Percentiles rank a stretch among this genome's conserved stretches.
Conservation (phyloP, 78 protist species). For the Cavenderia fasciculata region DNA sequence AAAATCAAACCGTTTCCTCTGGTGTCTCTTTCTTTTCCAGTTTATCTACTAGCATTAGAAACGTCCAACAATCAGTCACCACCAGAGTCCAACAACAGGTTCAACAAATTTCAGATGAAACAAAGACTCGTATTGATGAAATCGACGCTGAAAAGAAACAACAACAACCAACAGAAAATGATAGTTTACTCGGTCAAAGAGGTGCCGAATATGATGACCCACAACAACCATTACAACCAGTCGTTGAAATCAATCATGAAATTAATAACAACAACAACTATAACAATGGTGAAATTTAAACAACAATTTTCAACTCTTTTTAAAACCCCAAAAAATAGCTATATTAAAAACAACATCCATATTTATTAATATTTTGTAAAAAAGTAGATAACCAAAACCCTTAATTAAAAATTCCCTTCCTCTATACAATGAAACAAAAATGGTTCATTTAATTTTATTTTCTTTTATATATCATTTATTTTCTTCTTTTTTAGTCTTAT, state of each 20-base stretch:
- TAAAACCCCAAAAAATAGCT: neutral
- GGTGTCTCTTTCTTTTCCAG: constrained; percentile 10
- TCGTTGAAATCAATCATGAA: neutral
- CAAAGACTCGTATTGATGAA: constrained; percentile 59
- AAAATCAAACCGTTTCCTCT: constrained; percentile 36
- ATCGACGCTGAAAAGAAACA: constrained; percentile 60
- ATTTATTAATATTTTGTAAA: constrained; percentile 5
- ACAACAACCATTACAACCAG: neutral
- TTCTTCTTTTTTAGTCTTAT: neutral
- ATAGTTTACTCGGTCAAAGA: neutral
- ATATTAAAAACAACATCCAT: constrained; percentile 30
- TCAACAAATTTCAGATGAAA: constrained; percentile 38
- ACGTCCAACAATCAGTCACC: neutral
- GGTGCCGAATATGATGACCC: too few relatives aligned
- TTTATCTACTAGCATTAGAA: constrained; percentile 28
- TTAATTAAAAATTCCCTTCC: neutral
- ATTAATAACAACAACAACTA: neutral
- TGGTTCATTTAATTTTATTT: neutral
- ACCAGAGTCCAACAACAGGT: constrained; percentile 1
- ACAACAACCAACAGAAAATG: neutral
- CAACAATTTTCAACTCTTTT: neutral
- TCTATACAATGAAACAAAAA: neutral
- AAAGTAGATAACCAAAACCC: neutral
- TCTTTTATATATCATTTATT: neutral
- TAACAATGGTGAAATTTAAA: neutral